Evolutionary conservation across 2,329 filamentous ascomycete species (phyloP), one percentile per base, ranked within the genome.

Genomic region (Diaporthe vaccinii): DNA sequence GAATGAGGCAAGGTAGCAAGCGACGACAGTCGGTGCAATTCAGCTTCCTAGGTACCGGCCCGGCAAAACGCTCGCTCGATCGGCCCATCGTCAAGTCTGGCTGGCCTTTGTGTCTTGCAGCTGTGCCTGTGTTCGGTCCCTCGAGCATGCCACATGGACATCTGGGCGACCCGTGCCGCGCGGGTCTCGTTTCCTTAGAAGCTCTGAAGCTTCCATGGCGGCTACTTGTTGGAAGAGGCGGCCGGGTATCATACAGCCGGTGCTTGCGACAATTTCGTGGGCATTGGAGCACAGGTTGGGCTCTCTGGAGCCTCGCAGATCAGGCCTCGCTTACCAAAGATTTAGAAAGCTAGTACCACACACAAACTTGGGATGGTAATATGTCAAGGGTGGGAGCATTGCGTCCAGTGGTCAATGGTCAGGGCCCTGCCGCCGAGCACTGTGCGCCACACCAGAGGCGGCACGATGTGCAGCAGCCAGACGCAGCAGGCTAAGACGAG

Each of bases 401-500:
- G 49, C 58, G 49, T 34, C 46, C 46, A 55, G 65, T 53, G 53
- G 20, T 41, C 34, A 53, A 46, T 68, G 69, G 14, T 57, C 25
- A 49, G 17, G 46, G 31, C 70, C 70, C 57, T 53, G 69, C 41
- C 55, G 51, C 46, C 59, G 49, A 46, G 73, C 73, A 75, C 73
- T 67, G 73, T 75, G 73, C 73, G 73, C 68, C 58, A 67, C 59
- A 36, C 15, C 34, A 59, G 49, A 39, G 41, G 25, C 67, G 65
- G 49, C 61, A 68, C 55, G 58, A 65, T 59, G 69, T 72, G 73
- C 73, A 74, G 67, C 75, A 57, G 65, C 61, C 69, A 61, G 36
- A 59, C 58, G 57, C 49, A 70, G 58, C 75, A 73, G 73, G 69
- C 73, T 75, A 58, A 62, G 55, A 58, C 20, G 44, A 70, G 73